Conservation (phyloP, 1,284 basidiomycete species). For the Wolfiporia cocos region DNA sequence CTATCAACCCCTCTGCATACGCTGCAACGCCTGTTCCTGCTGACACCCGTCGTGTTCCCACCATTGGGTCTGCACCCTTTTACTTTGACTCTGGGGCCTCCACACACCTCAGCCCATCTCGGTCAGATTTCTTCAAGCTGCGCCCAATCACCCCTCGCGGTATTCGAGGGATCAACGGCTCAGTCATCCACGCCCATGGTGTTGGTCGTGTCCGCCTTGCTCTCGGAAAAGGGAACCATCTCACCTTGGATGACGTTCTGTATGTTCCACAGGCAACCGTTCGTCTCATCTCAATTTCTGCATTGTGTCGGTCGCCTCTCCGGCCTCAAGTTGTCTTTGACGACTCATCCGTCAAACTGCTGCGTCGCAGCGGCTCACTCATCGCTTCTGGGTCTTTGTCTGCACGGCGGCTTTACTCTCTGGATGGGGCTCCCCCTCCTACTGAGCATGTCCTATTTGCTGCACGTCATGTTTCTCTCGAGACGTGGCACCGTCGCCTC, state of each 20-base stretch:
- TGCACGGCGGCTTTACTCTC: background rate
- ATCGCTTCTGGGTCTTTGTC: background rate
- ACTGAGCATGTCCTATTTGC: background rate
- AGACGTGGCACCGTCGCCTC: background rate
- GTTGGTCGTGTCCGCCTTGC: constrained; percentile 24
- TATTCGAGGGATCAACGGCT: constrained; percentile 27
- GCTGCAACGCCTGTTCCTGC: background rate
- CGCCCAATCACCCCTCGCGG: constrained; percentile 17
- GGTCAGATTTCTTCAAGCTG: constrained; percentile 23
- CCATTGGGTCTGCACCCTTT: constrained; percentile 16
- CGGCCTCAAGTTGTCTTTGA: background rate
- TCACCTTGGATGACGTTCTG: constrained; percentile 2
- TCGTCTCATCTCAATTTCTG: background rate
- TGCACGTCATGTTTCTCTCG: background rate
- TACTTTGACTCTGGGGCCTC: constrained; percentile 26
- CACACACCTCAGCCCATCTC: constrained; percentile 22
- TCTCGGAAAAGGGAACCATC: constrained; percentile 13
- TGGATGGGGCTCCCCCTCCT: background rate
- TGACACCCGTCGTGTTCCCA: background rate
- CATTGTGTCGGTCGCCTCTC: background rate
- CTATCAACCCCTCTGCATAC: background rate
- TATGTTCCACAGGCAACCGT: constrained; percentile 1
- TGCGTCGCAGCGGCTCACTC: background rate
- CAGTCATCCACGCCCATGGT: constrained; percentile 23
- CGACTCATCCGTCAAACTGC: background rate